Evolutionary conservation across 768 basidiomycete species (phyloP), one percentile per base, ranked within the genome.

Genomic region (Xerocomus brunneocitrinus): DNA sequence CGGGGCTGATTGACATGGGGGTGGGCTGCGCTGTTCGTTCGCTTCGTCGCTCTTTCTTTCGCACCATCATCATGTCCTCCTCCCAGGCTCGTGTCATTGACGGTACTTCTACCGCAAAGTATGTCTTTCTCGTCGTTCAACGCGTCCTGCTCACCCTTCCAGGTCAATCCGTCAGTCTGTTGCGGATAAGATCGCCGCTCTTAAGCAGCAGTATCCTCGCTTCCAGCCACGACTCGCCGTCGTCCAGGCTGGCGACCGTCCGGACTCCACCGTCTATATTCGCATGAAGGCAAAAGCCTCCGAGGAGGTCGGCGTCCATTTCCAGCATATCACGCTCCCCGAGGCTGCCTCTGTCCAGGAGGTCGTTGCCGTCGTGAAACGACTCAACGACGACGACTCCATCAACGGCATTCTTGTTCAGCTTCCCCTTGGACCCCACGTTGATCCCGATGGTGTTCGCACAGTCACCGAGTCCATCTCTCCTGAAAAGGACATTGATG

Each of bases 251-350:
- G 97, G 97, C 50, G 83, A 85, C 30, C 87, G 91, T 54, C 85
- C 92, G 22, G 95, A 98, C 69, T 98, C 95, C 5, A 75, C 78
- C 19, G 85, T 87, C 39, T 99, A 99, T 72, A 86, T 99, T 60
- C 91, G 92, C 65, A 98, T 98, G 95, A 99, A 99, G 74, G 78
- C 82, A 40, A 98, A 95, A 71, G 97, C 97, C 10, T 90, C 94
- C 10, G 84, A 92, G 62, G 92, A 98, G 73, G 87, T 90, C 59
- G 95, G 97, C 54, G 90, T 98, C 73, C 81, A 78, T 54, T 87
- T 89, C 70, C 82, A 84, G 49, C 92, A 98, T 67, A 74, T 98
- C 67, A 74, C 75, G 47, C 69, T 93, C 16, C 78, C 86, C n/a
- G 82, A 77, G 40, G 81, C 83, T 44, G 76, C 82, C n/a, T 74